Evolutionary conservation across 2,329 filamentous ascomycete species (phyloP), one percentile per base, ranked within the genome.

Genomic region (Sordariomycetes sp.): DNA sequence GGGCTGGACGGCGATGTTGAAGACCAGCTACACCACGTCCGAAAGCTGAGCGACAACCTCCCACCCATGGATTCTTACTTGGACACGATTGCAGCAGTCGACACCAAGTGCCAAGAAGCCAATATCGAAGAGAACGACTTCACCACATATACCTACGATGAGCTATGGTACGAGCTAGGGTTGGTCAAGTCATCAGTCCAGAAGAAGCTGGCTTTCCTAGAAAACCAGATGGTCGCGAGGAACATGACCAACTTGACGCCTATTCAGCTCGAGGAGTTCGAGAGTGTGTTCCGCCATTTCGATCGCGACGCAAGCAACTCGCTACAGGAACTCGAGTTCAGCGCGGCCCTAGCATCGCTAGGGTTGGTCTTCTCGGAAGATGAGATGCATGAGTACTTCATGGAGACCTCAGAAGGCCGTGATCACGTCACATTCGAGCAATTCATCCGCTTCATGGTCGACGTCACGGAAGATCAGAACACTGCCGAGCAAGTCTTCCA

Each of bases 111-210:
- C 55, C 75, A 81, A 39, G 90, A 96, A 64, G 92, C 92, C 41
- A 96, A 98, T 55, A 95, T 98, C 43, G 92, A 98, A 59, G 92
- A 98, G 52, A 98, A 98, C 58, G 92, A 98, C 64, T 96, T 92
- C 58, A 98, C 92, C n/a, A 96, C 90, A 8, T 96, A 96, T 61
- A 94, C 90, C 8, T 92, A 96, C 56, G 92, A 98, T 53, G 92
- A 98, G 60, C 72, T 98, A 27, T 79, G 79, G 39, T 98, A 98
- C 61, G 92, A 98, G 61, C 72, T 96, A 38, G 80, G 86, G 12
- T 72, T 98, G 20, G 92, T 96, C 37, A 88, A 87, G 54, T 82
- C 84, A 20, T 92, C 85, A 9, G 90, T 96, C 19, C 82, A 87
- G 43, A 98, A 96, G 68, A 98, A 98, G 62, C 75, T 96, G 36